A percentile compares a stretch with the other conserved stretches of the same genome.
Evolutionary conservation across 169 alveolate genomes (phyloP).

Genomic region (Plasmodium fragile): DNA sequence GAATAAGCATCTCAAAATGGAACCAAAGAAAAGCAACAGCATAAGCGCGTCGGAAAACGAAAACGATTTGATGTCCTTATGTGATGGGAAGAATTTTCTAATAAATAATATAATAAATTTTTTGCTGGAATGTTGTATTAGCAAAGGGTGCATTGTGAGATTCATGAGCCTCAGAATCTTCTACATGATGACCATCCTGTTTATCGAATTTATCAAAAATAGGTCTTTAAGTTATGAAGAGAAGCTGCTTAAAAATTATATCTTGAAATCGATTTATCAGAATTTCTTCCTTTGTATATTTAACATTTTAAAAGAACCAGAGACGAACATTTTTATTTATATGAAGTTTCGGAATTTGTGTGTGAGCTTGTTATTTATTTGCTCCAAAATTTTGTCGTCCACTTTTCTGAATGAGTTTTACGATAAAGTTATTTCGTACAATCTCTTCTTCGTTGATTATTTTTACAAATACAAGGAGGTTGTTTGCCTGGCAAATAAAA

Average conservation of each 20-base stretch:
- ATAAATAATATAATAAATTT: conserved; percentile 65
- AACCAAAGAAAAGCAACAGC: neutral
- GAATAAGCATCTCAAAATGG: neutral
- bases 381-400: conserved; percentile 20
- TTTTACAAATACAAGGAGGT: conserved; percentile 37
- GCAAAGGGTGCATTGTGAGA: conserved; percentile 53
- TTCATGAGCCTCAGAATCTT: conserved; percentile 35
- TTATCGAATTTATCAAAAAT: conserved; percentile 21
- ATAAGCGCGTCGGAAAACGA: conserved; percentile 15
- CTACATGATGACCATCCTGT: conserved; percentile 32
- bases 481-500: neutral
- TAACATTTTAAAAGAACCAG: conserved; percentile 54
- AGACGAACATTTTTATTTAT: conserved; percentile 55
- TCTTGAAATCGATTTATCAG: conserved; percentile 42
- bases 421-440: conserved; percentile 26
- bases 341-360: conserved; percentile 56
- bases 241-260: conserved; percentile 24
- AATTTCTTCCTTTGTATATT: conserved; percentile 58
- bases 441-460: neutral
- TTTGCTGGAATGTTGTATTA: conserved; percentile 62
- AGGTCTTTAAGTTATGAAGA: conserved; percentile 42
- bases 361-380: conserved; percentile 37
- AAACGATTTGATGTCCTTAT: conserved; percentile 23
- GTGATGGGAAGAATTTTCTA: conserved; percentile 49
- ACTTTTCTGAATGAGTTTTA: conserved; percentile 48